phyloP scores from a whole-genome alignment of 129 eudicot species.

The Flaveria linearis region DNA sequence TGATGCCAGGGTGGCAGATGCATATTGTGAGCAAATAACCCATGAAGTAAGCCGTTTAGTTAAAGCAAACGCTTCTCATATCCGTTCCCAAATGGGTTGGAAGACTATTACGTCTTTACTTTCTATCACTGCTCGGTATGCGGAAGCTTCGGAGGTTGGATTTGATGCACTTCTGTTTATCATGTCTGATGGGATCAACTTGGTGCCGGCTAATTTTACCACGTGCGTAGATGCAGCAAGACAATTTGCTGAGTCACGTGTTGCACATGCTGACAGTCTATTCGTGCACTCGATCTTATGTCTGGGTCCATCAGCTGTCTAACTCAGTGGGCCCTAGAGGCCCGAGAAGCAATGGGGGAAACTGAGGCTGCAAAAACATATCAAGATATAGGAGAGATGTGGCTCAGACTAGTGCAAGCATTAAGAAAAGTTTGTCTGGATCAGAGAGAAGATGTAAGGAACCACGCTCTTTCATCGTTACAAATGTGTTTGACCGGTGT shows the following conservation, averaged over 20 bases:
- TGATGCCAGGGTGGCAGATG: constrained; percentile 86
- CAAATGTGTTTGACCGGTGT: constrained; percentile 75
- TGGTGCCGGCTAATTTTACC: constrained; percentile 59
- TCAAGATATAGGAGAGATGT: constrained; percentile 89
- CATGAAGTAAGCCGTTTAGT: constrained; percentile 78
- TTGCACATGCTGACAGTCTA: constrained; percentile 72
- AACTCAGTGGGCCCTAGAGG: constrained; percentile 61
- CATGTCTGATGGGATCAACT: constrained; percentile 83
- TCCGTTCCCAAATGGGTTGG: constrained; percentile 85
- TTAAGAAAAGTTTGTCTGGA: constrained; percentile 85
- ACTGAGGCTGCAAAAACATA: constrained; percentile 52
- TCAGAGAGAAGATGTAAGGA: constrained; percentile 86
- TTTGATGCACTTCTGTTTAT: constrained; percentile 71
- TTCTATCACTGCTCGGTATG: constrained; percentile 76
- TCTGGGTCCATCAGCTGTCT: constrained; percentile 61
- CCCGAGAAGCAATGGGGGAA: constrained; percentile 55
- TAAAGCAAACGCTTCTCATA: constrained; percentile 72
- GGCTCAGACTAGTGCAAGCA: constrained; percentile 83
- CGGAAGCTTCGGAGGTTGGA: constrained; percentile 87
- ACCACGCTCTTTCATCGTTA: constrained; percentile 65
- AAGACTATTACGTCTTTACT: constrained; percentile 68
- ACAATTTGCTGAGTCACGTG: constrained; percentile 92
- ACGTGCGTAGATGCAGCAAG: constrained; percentile 81
- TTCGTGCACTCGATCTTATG: constrained; percentile 77
- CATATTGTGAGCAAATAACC: constrained; percentile 81